Conservation (phyloP, 1,284 basidiomycete genomes). For the Testicularia cyperi region DNA sequence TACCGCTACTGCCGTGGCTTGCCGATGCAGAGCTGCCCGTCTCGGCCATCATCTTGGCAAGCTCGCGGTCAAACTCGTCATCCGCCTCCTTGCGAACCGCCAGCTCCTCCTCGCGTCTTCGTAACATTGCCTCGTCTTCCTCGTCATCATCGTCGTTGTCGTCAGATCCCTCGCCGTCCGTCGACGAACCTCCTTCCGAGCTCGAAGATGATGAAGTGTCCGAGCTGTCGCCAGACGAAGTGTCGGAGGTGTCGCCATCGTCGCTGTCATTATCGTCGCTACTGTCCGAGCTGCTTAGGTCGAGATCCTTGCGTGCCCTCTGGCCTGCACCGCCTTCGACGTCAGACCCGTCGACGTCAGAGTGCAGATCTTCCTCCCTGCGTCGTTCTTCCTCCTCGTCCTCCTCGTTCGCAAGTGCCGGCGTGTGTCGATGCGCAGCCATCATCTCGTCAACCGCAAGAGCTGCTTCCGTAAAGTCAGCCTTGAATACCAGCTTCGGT, state of each 20-base stretch:
- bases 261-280: constrained; percentile 28
- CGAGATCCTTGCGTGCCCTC: no score
- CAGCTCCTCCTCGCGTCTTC: constrained; percentile 61
- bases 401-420: constrained; percentile 8
- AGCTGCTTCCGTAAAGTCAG: constrained; percentile 80
- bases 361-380: no score
- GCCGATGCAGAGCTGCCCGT: constrained; percentile 60
- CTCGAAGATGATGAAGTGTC: constrained; percentile 1
- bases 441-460: constrained; percentile 85
- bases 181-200: constrained; percentile 3
- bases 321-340: not conserved
- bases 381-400: constrained; percentile 16
- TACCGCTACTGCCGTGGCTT: no score
- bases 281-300: no score
- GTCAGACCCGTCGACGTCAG: constrained; percentile 36
- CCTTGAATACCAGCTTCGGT: constrained; percentile 64
- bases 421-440: constrained; percentile 60
- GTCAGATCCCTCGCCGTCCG: constrained; percentile 4
- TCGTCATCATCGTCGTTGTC: constrained; percentile 23
- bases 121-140: constrained; percentile 20
- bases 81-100: constrained; percentile 73
- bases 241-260: constrained; percentile 1
- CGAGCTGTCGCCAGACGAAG: constrained; percentile 1
- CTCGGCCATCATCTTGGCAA: constrained; percentile 84
- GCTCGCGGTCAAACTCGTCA: constrained; percentile 89